Base-by-base conservation (phyloP, 768 basidiomycete genomes). In the Agaricus subrufescens region DNA sequence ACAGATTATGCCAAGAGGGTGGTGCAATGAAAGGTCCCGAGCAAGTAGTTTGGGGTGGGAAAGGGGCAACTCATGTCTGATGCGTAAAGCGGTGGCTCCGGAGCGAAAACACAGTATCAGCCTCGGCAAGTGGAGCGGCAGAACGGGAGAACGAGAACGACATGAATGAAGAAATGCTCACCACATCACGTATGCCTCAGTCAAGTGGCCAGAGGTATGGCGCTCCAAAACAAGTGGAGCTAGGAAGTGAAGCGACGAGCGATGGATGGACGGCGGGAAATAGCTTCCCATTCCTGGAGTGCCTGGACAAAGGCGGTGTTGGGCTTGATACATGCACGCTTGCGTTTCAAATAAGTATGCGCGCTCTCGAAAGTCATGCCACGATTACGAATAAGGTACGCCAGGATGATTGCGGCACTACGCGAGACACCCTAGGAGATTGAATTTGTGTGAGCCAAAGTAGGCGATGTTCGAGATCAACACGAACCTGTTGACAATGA, bases 401-500 rank as follows among this genome's bases (percentile, higher is more conserved):
- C 89, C 58, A 91, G 88, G 56, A 89, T 83, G 63, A 91, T 80
- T 6, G 89, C 80, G 14, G 87, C 78, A 48, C 83, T 85, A 60
- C 89, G 83, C n/a, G 89, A 91, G 51, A 91, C 76, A 60, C 89
- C 89, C 88, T 89, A 65, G 56, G 44, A 31, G 43, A 48, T 34
- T 37, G 19, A 46, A n/a, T 30, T 27, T 51, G 50, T 19, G 30
- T 15, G 52, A 23, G 30, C 25, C 11, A 58, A 49, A 38, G 52
- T 38, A 30, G 47, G 29, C 48, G 43, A 25, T 37, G 57, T 23
- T 26, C 12, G 19, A 44, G 6, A 40, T 42, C 8, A 50, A 48
- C 37, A 60, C 79, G 62, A 57, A 89, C 88, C 85, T 91, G 89
- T 60, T 91, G 88, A 62, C 89, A 91, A 66, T 91, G 89, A 1